Percentiles rank a stretch among this genome's conserved stretches.
phyloP scores from a whole-genome alignment of 495 filamentous ascomycete species.

The Rhypophila decipiens region DNA sequence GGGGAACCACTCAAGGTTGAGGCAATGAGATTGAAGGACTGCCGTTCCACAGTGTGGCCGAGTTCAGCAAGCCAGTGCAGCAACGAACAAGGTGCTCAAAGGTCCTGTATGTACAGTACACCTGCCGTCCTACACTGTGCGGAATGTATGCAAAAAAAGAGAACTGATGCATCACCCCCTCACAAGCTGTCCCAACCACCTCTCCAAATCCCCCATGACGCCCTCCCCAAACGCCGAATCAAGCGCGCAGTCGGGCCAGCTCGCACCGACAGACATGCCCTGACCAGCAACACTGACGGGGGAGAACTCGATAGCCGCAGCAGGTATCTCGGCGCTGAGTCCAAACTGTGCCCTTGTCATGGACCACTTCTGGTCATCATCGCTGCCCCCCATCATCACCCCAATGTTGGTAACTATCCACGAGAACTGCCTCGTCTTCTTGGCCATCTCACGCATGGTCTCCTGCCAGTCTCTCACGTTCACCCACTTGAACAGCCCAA shows the following conservation, averaged over 20 bases:
- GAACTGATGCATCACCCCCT: too few relatives aligned
- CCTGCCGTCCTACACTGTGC: too few relatives aligned
- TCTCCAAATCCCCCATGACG: slow-evolving; percentile 3
- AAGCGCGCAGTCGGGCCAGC: neutral
- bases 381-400: neutral
- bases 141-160: too few relatives aligned
- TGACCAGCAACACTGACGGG: slow-evolving; percentile 1
- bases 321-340: neutral
- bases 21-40: too few relatives aligned
- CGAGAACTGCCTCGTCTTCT: slow-evolving; percentile 1
- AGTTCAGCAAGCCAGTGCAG: too few relatives aligned
- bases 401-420: slow-evolving; percentile 2
- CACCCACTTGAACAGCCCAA: slow-evolving; percentile 2
- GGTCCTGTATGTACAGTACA: too few relatives aligned
- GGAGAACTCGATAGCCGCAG: slow-evolving; percentile 4
- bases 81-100: too few relatives aligned
- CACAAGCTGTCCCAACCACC: slow-evolving; percentile 2
- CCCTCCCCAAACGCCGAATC: neutral
- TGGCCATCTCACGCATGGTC: neutral
- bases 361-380: neutral
- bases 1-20: too few relatives aligned
- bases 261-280: neutral
- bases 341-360: slow-evolving; percentile 2
- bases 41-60: too few relatives aligned
- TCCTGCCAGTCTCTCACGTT: neutral